Conservation (phyloP, 495 filamentous ascomycete genomes). For the Thermochaetoides thermophila region DNA sequence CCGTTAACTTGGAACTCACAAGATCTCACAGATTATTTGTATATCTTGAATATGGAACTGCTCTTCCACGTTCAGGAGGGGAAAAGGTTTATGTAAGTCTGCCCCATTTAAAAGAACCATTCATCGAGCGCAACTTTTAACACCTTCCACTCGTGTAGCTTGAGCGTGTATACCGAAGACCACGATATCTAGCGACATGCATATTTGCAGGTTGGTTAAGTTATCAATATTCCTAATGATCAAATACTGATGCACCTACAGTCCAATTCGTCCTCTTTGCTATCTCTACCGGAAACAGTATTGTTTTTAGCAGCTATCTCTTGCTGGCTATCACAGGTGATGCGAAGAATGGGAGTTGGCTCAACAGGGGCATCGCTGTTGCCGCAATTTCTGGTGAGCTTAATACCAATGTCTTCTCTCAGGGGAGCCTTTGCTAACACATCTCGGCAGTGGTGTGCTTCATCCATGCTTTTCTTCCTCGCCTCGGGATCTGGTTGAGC, state of each 20-base stretch:
- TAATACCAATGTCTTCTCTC: no score
- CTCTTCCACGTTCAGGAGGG: slow-evolving; percentile 19
- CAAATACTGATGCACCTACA: slow-evolving; percentile 2
- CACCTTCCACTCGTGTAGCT: slow-evolving; percentile 5
- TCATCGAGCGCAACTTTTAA: no score
- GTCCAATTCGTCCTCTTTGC: slow-evolving; percentile 28
- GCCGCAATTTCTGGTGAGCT: slow-evolving; percentile 26
- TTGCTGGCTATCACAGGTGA: slow-evolving; percentile 10
- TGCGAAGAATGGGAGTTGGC: slow-evolving; percentile 13
- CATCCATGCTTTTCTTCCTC: slow-evolving; percentile 41
- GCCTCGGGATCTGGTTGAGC: slow-evolving; percentile 46
- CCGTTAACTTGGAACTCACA: slow-evolving; percentile 1
- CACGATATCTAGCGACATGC: slow-evolving; percentile 21
- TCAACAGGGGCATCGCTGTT: slow-evolving; percentile 19
- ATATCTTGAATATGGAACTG: slow-evolving; percentile 23
- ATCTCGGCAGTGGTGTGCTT: slow-evolving; percentile 34
- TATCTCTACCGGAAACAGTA: slow-evolving; percentile 19
- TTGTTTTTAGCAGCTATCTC: slow-evolving; percentile 22
- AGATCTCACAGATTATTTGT: slow-evolving; percentile 14
- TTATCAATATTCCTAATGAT: no score
- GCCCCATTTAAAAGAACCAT: not conserved
- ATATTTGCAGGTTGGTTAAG: slow-evolving; percentile 15
- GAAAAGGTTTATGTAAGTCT: slow-evolving; percentile 22
- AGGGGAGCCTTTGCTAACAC: not conserved
- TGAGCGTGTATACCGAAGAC: slow-evolving; percentile 20